Percentiles rank a stretch among this genome's conserved stretches.
These are phyloP conservation scores for Chlorophyllum brunneum DNA, from an alignment of 768 basidiomycete species.

Conservation along the genomic window DNA sequence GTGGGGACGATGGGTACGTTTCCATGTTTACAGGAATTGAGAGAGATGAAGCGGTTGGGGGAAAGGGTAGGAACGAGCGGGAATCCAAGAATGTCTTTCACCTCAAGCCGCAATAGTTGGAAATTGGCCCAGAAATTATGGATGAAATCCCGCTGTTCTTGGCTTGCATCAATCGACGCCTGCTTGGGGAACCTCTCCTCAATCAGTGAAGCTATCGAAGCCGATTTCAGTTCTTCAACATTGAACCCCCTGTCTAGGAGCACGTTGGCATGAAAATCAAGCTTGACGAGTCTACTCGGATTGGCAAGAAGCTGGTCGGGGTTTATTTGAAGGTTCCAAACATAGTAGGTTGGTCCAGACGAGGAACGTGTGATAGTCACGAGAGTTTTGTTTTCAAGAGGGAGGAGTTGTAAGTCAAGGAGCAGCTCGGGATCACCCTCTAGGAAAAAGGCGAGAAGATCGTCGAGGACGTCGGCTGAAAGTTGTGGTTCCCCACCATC, in stretches of 20 bases:
- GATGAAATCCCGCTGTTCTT: constrained; percentile 20
- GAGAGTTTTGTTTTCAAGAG: constrained; percentile 29
- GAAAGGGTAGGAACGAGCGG: constrained; percentile 32
- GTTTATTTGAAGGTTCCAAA: constrained; percentile 9
- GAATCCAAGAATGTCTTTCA: constrained; percentile 22
- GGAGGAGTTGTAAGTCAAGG: constrained; percentile 31
- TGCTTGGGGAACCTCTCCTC: constrained; percentile 2
- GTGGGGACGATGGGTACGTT: constrained; percentile 21
- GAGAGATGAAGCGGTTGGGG: constrained; percentile 25
- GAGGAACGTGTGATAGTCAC: constrained; percentile 22
- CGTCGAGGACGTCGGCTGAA: background rate
- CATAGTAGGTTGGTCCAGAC: constrained; percentile 17
- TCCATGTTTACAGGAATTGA: constrained; percentile 23
- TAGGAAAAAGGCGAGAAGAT: constrained; percentile 25
- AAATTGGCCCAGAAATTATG: constrained; percentile 28
- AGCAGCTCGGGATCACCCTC: constrained; percentile 14
- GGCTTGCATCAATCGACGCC: background rate
- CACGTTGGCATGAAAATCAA: constrained; percentile 1
- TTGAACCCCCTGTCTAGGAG: background rate
- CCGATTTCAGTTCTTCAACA: constrained; percentile 5
- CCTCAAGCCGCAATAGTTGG: constrained; percentile 1
- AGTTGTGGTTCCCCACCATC: background rate
- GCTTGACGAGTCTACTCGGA: background rate
- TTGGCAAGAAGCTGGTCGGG: background rate
- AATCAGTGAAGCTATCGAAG: constrained; percentile 1